These are phyloP conservation scores for Pulveroboletus frians DNA, from an alignment of 768 basidiomycete genomes.

Conservation along the genomic window DNA sequence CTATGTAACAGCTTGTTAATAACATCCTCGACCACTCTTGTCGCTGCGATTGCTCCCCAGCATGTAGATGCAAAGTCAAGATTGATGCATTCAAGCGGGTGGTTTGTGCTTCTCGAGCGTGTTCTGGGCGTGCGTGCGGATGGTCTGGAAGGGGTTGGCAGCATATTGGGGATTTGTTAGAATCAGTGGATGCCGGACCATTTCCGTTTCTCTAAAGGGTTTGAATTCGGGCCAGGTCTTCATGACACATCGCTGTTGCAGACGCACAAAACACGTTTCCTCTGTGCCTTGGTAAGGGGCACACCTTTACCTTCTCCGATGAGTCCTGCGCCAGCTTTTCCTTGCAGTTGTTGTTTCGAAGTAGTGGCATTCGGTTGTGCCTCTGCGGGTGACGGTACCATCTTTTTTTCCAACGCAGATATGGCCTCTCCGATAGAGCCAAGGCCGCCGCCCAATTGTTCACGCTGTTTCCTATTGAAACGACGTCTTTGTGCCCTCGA, in stretches of 20 bases:
- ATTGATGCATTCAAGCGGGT: neutral
- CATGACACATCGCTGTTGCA: neutral
- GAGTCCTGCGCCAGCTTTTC: slow-evolving; percentile 38
- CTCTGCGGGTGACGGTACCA: slow-evolving; percentile 12
- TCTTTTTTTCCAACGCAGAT: slow-evolving; percentile 43
- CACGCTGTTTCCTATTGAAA: slow-evolving; percentile 62
- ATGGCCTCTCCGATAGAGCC: slow-evolving; percentile 51
- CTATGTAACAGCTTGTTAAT: slow-evolving; percentile 23
- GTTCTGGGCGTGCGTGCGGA: slow-evolving; percentile 75
- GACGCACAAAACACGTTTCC: slow-evolving; percentile 65
- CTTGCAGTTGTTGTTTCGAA: slow-evolving; percentile 13
- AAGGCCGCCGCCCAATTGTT: slow-evolving; percentile 50
- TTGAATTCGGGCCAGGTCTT: neutral
- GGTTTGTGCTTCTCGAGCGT: slow-evolving; percentile 55
- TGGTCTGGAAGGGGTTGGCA: slow-evolving; percentile 69
- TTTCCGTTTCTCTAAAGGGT: slow-evolving; percentile 53
- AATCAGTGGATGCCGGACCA: slow-evolving; percentile 64
- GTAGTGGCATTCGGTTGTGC: slow-evolving; percentile 13
- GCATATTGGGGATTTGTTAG: slow-evolving; percentile 60
- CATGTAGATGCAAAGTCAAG: neutral
- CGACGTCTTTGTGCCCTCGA: slow-evolving; percentile 72
- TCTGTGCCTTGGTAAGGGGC: slow-evolving; percentile 57
- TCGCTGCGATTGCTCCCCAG: neutral
- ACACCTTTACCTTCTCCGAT: slow-evolving; percentile 63
- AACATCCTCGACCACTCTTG: neutral